A percentile compares a stretch with the other conserved stretches of the same genome.
phyloP scores from a whole-genome alignment of 2,329 filamentous ascomycete genomes.

The Xylaria sp. region DNA sequence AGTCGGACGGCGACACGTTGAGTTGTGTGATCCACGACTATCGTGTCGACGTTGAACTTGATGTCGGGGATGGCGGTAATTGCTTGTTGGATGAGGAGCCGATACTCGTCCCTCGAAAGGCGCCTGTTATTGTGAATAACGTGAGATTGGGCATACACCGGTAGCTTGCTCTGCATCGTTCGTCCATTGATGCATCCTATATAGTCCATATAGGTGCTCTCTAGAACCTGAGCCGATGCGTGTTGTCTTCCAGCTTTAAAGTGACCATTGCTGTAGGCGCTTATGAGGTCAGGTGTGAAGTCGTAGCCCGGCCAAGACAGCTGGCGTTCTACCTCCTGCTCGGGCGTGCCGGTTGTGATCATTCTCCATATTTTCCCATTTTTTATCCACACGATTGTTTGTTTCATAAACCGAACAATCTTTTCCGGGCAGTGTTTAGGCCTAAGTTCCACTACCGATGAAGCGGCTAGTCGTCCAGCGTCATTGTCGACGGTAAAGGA shows the following conservation, averaged over 20 bases:
- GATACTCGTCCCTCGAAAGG: conserved; percentile 44
- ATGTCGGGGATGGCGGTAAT: conserved; percentile 47
- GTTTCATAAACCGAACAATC: conserved; percentile 30
- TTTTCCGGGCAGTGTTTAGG: conserved; percentile 2
- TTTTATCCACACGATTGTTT: conserved; percentile 38
- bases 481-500: conserved; percentile 38
- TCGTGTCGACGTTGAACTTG: conserved; percentile 41
- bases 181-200: conserved; percentile 49
- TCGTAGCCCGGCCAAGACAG: conserved; percentile 27
- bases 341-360: conserved; percentile 23
- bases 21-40: conserved; percentile 48
- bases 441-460: conserved; percentile 28
- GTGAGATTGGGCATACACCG: conserved; percentile 43
- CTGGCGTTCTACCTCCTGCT: conserved; percentile 35
- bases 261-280: not conserved
- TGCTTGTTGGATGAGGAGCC: conserved; percentile 45
- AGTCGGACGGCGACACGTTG: conserved; percentile 50
- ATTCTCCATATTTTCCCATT: conserved; percentile 38
- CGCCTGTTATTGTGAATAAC: conserved; percentile 48
- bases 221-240: conserved; percentile 36
- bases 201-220: conserved; percentile 47
- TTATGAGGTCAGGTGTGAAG: conserved; percentile 13
- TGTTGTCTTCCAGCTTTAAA: not conserved
- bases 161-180: conserved; percentile 44
- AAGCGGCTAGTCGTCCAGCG: conserved; percentile 33